Conservation (phyloP, 2,329 filamentous ascomycete species). For the Arthrobotrys sinensis region DNA sequence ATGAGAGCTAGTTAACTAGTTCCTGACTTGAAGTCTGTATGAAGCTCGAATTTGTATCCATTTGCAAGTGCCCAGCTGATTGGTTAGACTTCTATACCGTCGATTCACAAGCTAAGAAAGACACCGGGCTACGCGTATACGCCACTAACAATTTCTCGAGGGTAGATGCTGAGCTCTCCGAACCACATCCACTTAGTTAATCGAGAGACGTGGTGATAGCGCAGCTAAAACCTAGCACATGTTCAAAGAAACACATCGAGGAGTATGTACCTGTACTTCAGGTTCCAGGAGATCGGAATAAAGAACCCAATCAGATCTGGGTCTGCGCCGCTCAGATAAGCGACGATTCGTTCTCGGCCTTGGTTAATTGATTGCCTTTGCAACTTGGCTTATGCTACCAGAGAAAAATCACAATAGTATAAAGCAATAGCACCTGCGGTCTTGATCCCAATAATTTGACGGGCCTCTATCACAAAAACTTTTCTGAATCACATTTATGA, state of each 20-base stretch:
- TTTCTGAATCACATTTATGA: not conserved
- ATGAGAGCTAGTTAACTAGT: too few species aligned
- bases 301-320: slow-evolving; percentile 30
- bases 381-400: not conserved
- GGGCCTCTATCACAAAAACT: not conserved
- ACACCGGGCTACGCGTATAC: not conserved
- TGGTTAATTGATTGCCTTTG: slow-evolving; percentile 7
- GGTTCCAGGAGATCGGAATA: not conserved
- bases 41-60: too few species aligned
- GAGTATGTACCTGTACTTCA: not conserved
- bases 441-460: not conserved
- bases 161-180: not conserved
- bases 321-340: slow-evolving; percentile 31
- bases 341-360: slow-evolving; percentile 24
- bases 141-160: not conserved
- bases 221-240: too few species aligned
- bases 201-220: too few species aligned
- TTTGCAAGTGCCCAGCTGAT: too few species aligned
- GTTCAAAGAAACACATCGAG: too few species aligned
- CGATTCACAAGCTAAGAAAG: too few species aligned
- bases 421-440: not conserved
- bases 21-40: too few species aligned
- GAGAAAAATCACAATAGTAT: not conserved
- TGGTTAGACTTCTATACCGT: too few species aligned
- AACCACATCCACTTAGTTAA: too few species aligned